Evolutionary conservation across 1,284 basidiomycete genomes (phyloP), one percentile per base, ranked within the genome.

Genomic region (Heliocybe sulcata): DNA sequence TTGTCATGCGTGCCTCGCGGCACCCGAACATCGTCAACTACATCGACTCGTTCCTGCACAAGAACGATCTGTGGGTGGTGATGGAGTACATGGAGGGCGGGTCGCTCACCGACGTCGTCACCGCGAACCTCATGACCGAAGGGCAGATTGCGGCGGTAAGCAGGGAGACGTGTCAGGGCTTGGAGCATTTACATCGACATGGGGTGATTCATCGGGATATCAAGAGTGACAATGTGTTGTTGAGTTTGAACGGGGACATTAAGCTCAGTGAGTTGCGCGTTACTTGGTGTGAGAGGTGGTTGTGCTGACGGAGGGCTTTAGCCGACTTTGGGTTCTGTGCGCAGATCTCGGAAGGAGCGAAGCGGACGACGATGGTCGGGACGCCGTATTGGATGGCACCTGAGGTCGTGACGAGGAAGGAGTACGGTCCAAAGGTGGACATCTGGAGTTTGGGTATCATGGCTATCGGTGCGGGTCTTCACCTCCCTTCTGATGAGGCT

Each of bases 351-450:
- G 95, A 98, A 64, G 81, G 86, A 60, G 84, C 94, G 3, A 98
- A 98, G 76, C 87, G 96, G 31, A 98, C 94, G 29, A 99, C 97
- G n/a, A 98, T 99, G 96, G 96, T 98, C 49, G 97, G 97, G 2
- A 98, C 97, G 6, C 97, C 97, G 1, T 99, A 98, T 69, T 99
- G 96, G 96, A 99, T 99, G 96, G 96, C 97, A 1, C 96, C 96
- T 1, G 96, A 99, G 68, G 95, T 99, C 29, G 96, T 99, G 57
- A 97, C 93, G 20, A 85, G 95, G 55, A 98, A 98, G 71, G 97
- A 98, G 74, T 99, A 99, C 67, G 97, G 96, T 0, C 92, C 96
- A 2, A 98, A 98, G 71, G 97, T 99, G 27, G 97, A 99, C 68
- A 94, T 99, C 57, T 99, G 97, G 97, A 90, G 86, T 69, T 73